phyloP scores from a whole-genome alignment of 2,329 filamentous ascomycete species.

The Colletotrichum graminicola region DNA sequence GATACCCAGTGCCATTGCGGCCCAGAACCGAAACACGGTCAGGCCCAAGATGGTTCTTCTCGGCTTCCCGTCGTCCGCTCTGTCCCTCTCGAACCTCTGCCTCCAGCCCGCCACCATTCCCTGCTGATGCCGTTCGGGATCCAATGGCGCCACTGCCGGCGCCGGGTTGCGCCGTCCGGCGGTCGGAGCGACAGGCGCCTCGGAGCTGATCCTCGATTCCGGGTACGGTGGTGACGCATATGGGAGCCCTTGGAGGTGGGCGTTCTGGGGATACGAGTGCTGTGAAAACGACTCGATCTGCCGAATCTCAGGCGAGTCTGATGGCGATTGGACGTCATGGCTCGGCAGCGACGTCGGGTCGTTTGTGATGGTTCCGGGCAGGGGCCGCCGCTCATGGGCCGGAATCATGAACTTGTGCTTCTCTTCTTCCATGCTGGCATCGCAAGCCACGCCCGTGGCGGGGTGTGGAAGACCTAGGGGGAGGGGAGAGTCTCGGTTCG shows the following conservation, averaged over 20 bases:
- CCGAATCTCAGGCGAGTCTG: slow-evolving; percentile 31
- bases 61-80: slow-evolving; percentile 17
- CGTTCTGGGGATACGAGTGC: slow-evolving; percentile 25
- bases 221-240: slow-evolving; percentile 28
- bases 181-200: slow-evolving; percentile 10
- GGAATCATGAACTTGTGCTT: slow-evolving; percentile 41
- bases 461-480: slow-evolving; percentile 1
- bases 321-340: slow-evolving; percentile 6
- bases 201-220: slow-evolving; percentile 24
- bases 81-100: slow-evolving; percentile 25
- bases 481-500: background rate
- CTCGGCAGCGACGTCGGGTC: slow-evolving; percentile 10
- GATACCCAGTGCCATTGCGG: slow-evolving; percentile 35
- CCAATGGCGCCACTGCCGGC: slow-evolving; percentile 17
- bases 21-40: slow-evolving; percentile 39
- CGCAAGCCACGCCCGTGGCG: slow-evolving; percentile 21
- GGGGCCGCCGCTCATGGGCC: slow-evolving; percentile 29
- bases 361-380: background rate
- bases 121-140: slow-evolving; percentile 14
- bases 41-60: slow-evolving; percentile 38
- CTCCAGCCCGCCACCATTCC: slow-evolving; percentile 22
- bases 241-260: slow-evolving; percentile 19
- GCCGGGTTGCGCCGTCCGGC: slow-evolving; percentile 21
- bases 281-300: slow-evolving; percentile 26
- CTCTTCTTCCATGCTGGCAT: slow-evolving; percentile 38